phyloP scores from a whole-genome alignment of 2,329 filamentous ascomycete species.

The Lachnellula occidentalis region DNA sequence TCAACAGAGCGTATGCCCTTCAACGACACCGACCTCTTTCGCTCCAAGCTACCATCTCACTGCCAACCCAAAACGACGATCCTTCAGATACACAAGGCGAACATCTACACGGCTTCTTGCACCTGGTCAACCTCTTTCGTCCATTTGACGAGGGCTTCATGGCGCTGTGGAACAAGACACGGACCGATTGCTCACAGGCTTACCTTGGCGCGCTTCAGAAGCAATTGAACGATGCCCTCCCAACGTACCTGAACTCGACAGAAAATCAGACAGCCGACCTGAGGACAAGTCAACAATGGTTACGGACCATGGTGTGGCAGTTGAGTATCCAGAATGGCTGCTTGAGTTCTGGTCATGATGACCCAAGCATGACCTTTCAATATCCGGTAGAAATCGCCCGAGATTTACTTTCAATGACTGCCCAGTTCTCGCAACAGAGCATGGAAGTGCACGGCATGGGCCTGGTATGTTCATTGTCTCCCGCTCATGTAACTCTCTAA shows the following conservation, averaged over 20 bases:
- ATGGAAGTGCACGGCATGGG: conserved; percentile 72
- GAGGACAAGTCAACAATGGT: conserved; percentile 57
- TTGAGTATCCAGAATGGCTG: conserved; percentile 51
- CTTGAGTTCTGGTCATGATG: conserved; percentile 41
- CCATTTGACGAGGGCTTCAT: conserved; percentile 62
- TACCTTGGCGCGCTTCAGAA: conserved; percentile 56
- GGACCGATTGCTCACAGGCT: conserved; percentile 48
- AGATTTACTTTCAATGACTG: conserved; percentile 60
- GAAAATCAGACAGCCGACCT: conserved; percentile 52
- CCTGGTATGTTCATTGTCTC: conserved; percentile 48
- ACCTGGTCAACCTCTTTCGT: conserved; percentile 57
- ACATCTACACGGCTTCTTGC: conserved; percentile 51
- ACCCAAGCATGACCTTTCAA: conserved; percentile 54
- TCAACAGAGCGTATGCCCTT: conserved; percentile 59
- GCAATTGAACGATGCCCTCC: conserved; percentile 52
- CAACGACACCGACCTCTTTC: conserved; percentile 65
- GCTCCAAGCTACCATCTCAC: conserved; percentile 61
- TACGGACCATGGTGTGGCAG: conserved; percentile 60
- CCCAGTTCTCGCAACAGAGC: conserved; percentile 64
- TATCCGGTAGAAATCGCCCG: conserved; percentile 58
- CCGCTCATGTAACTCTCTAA: conserved; percentile 5
- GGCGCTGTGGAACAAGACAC: conserved; percentile 61
- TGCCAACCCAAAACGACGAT: conserved; percentile 58
- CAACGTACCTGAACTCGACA: conserved; percentile 43
- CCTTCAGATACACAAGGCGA: conserved; percentile 48